Evolutionary conservation across 441 rosid species (phyloP).

Genomic region (Pelargonium myrrhifolium): DNA sequence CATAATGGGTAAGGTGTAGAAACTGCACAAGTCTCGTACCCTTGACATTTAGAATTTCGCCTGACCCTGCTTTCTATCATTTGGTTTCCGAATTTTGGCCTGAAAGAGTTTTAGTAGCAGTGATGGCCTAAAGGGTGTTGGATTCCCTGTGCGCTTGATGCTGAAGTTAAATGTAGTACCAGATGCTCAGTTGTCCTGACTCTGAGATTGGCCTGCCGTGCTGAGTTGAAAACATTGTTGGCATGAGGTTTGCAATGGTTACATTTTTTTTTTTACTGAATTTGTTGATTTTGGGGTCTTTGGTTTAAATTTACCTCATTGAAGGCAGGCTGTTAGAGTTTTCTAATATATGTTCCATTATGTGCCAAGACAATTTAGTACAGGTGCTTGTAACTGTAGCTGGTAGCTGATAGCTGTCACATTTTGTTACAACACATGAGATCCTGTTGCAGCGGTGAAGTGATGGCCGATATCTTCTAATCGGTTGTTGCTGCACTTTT

Average conservation of each 20-base stretch:
- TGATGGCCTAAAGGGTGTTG: conserved; percentile 3
- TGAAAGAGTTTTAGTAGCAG: conserved; percentile 7
- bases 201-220: neutral
- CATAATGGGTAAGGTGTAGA: conserved; percentile 4
- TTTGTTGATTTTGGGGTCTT: neutral
- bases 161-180: conserved; percentile 4
- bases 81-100: neutral
- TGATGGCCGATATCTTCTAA: neutral
- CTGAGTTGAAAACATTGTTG: conserved; percentile 2
- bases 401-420: neutral
- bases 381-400: conserved; percentile 4
- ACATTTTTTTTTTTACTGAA: neutral
- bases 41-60: neutral
- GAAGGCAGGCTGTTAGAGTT: neutral
- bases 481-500: neutral
- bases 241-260: conserved; percentile 5
- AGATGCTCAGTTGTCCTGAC: neutral
- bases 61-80: neutral
- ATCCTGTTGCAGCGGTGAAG: conserved; percentile 9
- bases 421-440: neutral
- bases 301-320: neutral
- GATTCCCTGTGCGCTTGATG: neutral
- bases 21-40: neutral
- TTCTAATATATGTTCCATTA: neutral
- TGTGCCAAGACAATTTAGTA: conserved; percentile 7